A percentile compares a stretch with the other conserved stretches of the same genome.
phyloP scores from a whole-genome alignment of 352 stramenopile genomes.

The Phytophthora constricta region DNA sequence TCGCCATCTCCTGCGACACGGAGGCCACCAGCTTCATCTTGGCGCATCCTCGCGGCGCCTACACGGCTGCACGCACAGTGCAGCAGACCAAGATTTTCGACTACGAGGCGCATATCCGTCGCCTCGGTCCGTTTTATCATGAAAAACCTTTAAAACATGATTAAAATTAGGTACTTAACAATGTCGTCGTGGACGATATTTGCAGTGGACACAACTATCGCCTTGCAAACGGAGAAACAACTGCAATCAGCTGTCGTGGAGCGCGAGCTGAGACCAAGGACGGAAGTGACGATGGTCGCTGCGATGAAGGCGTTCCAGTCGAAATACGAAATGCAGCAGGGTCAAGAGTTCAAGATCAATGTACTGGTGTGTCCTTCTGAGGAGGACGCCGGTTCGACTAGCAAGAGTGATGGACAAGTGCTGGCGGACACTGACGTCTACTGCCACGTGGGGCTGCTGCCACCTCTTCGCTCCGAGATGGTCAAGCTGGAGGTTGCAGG shows the following conservation, averaged over 20 bases:
- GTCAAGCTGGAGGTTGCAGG: slow-evolving; percentile 80
- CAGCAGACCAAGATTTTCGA: slow-evolving; percentile 80
- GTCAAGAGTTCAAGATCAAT: slow-evolving; percentile 88
- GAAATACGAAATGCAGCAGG: slow-evolving; percentile 43
- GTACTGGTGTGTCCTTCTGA: slow-evolving; percentile 65
- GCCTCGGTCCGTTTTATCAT: slow-evolving; percentile 53
- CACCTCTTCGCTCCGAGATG: slow-evolving; percentile 57
- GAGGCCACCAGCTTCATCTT: slow-evolving; percentile 76
- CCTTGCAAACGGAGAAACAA: slow-evolving; percentile 51
- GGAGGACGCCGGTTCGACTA: slow-evolving; percentile 6
- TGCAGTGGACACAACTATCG: slow-evolving; percentile 77
- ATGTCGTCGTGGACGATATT: slow-evolving; percentile 3
- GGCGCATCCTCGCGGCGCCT: slow-evolving; percentile 67
- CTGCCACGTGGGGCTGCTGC: slow-evolving; percentile 79
- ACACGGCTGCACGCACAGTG: slow-evolving; percentile 78
- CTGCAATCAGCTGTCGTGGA: slow-evolving; percentile 41
- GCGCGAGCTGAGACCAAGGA: slow-evolving; percentile 55
- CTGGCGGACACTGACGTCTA: slow-evolving; percentile 59
- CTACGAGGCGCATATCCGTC: slow-evolving; percentile 79
- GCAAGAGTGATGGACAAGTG: slow-evolving; percentile 12
- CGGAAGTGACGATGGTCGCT: slow-evolving; percentile 66
- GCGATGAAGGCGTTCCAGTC: slow-evolving; percentile 71
- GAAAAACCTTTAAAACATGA: background rate
- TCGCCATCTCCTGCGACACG: slow-evolving; percentile 60
- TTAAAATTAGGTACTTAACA: background rate